Evolutionary conservation across 1,284 basidiomycete genomes (phyloP), one percentile per base, ranked within the genome.

Genomic region (Kwoniella shivajii): DNA sequence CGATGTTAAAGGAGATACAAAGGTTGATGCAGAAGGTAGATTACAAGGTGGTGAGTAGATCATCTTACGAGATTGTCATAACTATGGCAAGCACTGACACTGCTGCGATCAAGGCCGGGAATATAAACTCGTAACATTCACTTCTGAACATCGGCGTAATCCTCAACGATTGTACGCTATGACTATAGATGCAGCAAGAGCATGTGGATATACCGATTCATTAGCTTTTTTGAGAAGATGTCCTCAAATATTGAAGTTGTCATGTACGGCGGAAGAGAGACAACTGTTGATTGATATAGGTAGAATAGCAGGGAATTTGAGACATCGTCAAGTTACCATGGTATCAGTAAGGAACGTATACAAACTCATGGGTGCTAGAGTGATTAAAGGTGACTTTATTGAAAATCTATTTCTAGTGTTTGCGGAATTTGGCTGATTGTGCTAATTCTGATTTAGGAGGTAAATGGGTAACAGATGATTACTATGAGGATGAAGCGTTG

Each of bases 181-280:
- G 42, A 92, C 95, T 11, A 97, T 99, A 61, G 95, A 99, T 71
- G 94, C 93, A 4, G 95, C 95, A 0, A 86, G 95, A 26, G 90
- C 90, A 3, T 93, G 91, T 37, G 96, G 95, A 1, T 98, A 93
- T 79, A 86, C 92, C 54, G 96, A 99, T 77, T 97, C 94, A 9
- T 81, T 98, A 11, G 97, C 96, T 77, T 97, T 98, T 76, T 95
- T 97, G 79, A 88, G 96, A 11, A 84, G 90, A 6, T 95, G 95
- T 67, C 86, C 87, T 0, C 84, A 91, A 31, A 88, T 96, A 22
- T 83, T 92, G 81, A 98, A 98, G 78, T 82, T 96, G 53, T 88
- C 88, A 63, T 89, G 90, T 36, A 88, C 86, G 0, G 87, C 90
- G 54, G 82, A 84, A 18, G 95, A 98, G 78, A 94, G 97, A 74